Percentiles rank a stretch among this genome's conserved stretches.
Evolutionary conservation across 495 filamentous ascomycete genomes (phyloP).

Genomic region (Acidomyces sp.): DNA sequence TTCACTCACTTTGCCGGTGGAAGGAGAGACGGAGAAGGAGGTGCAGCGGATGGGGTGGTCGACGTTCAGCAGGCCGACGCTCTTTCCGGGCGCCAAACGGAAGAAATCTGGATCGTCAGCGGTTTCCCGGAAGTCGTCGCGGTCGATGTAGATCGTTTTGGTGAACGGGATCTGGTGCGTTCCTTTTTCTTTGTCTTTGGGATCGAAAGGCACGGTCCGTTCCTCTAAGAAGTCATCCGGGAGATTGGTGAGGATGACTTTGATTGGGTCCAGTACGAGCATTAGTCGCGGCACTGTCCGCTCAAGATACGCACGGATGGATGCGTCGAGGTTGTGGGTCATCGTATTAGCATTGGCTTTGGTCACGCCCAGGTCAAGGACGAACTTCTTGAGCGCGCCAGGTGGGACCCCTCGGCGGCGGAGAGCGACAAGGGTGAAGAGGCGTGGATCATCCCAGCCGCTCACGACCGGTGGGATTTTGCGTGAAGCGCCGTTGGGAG

Average conservation of each 20-base stretch:
- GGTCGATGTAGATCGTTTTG: conserved; percentile 83
- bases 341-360: conserved; percentile 61
- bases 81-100: conserved; percentile 82
- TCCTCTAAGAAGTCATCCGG: conserved; percentile 51
- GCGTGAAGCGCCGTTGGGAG: conserved; percentile 18
- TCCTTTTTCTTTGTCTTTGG: conserved; percentile 48
- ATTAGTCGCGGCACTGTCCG: conserved; percentile 71
- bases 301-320: conserved; percentile 70
- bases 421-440: conserved; percentile 79
- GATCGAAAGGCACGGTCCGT: conserved; percentile 57
- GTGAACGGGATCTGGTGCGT: conserved; percentile 58
- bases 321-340: conserved; percentile 60
- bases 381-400: conserved; percentile 72
- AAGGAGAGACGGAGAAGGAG: conserved; percentile 56
- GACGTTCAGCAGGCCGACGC: conserved; percentile 73
- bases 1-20: conserved; percentile 54
- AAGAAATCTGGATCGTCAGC: conserved; percentile 82
- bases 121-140: conserved; percentile 72
- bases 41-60: conserved; percentile 73
- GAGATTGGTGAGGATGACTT: conserved; percentile 59
- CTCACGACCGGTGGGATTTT: conserved; percentile 40
- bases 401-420: conserved; percentile 74
- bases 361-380: conserved; percentile 80
- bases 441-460: conserved; percentile 78
- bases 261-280: conserved; percentile 61